Conservation (phyloP, 2,329 filamentous ascomycete genomes). For the Nakataea oryzae region DNA sequence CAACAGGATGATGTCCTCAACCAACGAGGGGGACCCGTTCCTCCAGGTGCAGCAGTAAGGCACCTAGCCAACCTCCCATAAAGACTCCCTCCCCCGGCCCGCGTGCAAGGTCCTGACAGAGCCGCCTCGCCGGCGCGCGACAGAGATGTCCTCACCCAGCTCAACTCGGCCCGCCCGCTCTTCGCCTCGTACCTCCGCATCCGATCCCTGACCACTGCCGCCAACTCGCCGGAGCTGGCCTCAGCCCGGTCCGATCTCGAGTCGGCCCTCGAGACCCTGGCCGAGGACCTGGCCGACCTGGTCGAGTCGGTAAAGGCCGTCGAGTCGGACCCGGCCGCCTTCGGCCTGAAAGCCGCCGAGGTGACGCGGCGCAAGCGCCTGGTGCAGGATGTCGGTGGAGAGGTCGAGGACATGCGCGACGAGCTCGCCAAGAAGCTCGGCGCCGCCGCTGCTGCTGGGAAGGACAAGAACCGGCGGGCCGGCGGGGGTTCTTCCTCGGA, state of each 20-base stretch:
- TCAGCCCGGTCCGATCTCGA: constrained; percentile 64
- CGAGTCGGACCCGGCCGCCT: constrained; percentile 78
- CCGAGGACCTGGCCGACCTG: constrained; percentile 81
- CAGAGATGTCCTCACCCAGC: constrained; percentile 80
- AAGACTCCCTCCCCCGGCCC: constrained; percentile 1
- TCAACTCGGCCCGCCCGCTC: constrained; percentile 71
- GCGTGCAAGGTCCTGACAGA: constrained; percentile 5
- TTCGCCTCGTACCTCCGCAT: constrained; percentile 96
- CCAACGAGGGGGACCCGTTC: constrained; percentile 59
- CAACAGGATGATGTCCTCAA: constrained; percentile 54
- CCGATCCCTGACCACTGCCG: constrained; percentile 66
- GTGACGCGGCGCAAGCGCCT: constrained; percentile 70
- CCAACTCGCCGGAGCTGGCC: constrained; percentile 73
- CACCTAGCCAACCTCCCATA: neutral
- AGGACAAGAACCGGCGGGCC: constrained; percentile 21
- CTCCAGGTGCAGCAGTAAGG: constrained; percentile 61
- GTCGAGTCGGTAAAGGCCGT: constrained; percentile 78
- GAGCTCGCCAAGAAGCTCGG: constrained; percentile 58
- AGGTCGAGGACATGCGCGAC: constrained; percentile 81
- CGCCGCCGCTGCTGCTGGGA: constrained; percentile 13
- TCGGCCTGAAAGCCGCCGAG: constrained; percentile 75
- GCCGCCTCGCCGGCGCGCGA: constrained; percentile 5
- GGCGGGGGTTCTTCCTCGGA: constrained; percentile 25
- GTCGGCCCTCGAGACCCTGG: constrained; percentile 53
- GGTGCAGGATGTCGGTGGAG: constrained; percentile 79